Evolutionary conservation across 805 yeast genomes (phyloP).

Genomic region (Starmerella potacharoeniae): DNA sequence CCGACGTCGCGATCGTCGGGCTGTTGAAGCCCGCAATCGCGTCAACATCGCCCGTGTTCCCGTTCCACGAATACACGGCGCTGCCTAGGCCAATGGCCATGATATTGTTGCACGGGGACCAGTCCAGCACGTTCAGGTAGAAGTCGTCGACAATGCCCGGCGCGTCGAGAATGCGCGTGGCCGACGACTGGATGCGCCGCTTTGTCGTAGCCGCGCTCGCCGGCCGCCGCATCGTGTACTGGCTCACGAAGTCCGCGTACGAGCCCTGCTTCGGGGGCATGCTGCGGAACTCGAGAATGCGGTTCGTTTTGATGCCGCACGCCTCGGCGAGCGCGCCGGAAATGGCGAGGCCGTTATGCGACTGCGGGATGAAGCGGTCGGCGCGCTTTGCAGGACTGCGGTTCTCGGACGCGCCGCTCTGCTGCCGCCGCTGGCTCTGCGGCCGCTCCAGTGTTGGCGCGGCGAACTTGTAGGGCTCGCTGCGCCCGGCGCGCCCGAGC

Average conservation of each 20-base stretch:
- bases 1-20: constrained; percentile 45
- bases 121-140: constrained; percentile 71
- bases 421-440: neutral
- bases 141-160: constrained; percentile 92
- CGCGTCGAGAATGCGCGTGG: constrained; percentile 89
- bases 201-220: constrained; percentile 6
- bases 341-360: neutral
- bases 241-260: constrained; percentile 12
- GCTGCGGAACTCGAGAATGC: constrained; percentile 78
- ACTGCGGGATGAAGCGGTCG: constrained; percentile 10
- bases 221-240: constrained; percentile 21
- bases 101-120: constrained; percentile 65
- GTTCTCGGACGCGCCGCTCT: neutral
- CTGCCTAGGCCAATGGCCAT: constrained; percentile 82
- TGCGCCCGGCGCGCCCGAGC: neutral
- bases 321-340: constrained; percentile 57
- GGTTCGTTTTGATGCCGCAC: constrained; percentile 74
- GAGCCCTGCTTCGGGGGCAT: constrained; percentile 44
- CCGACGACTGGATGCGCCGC: constrained; percentile 69
- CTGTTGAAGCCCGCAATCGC: constrained; percentile 34
- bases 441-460: neutral
- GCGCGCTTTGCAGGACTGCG: constrained; percentile 4
- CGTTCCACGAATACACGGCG: constrained; percentile 86
- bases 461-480: constrained; percentile 3
- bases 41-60: constrained; percentile 64